Conservation (phyloP, 768 basidiomycete genomes). For the Pleurotus ostreatus region DNA sequence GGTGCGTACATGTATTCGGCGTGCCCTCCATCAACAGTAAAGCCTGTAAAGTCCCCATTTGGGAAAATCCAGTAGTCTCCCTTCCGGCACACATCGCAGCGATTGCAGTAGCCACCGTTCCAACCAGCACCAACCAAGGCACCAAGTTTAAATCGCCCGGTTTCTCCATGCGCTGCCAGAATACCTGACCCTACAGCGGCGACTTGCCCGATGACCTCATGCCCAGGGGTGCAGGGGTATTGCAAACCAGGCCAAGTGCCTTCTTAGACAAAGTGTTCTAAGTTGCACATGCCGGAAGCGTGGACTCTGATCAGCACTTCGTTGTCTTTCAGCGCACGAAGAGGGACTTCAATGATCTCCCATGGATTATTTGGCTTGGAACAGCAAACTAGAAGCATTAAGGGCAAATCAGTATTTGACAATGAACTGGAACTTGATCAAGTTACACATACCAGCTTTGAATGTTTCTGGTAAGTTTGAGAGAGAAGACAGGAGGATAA, state of each 20-base stretch:
- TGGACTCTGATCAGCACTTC: constrained; percentile 9
- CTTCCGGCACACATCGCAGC: constrained; percentile 6
- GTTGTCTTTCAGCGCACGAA: background rate
- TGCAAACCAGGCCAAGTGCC: constrained; percentile 8
- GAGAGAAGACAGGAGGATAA: background rate
- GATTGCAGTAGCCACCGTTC: constrained; percentile 10
- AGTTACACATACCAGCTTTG: constrained; percentile 6
- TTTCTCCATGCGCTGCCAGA: background rate
- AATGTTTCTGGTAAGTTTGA: constrained; percentile 7
- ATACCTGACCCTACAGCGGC: constrained; percentile 4
- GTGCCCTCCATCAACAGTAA: constrained; percentile 11
- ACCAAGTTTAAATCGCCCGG: constrained; percentile 8
- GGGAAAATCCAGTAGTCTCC: constrained; percentile 8
- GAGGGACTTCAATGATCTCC: background rate
- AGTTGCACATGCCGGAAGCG: constrained; percentile 8
- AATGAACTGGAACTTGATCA: background rate
- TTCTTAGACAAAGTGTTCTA: constrained; percentile 9
- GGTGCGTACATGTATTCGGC: constrained; percentile 10
- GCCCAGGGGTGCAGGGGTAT: constrained; percentile 7
- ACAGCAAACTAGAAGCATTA: background rate
- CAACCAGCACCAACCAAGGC: constrained; percentile 7
- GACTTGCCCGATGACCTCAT: constrained; percentile 7
- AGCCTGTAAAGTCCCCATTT: constrained; percentile 7
- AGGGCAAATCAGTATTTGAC: background rate
- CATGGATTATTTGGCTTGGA: background rate